Conservation (phyloP, 2,329 filamentous ascomycete genomes). For the Alternaria metachromatica region DNA sequence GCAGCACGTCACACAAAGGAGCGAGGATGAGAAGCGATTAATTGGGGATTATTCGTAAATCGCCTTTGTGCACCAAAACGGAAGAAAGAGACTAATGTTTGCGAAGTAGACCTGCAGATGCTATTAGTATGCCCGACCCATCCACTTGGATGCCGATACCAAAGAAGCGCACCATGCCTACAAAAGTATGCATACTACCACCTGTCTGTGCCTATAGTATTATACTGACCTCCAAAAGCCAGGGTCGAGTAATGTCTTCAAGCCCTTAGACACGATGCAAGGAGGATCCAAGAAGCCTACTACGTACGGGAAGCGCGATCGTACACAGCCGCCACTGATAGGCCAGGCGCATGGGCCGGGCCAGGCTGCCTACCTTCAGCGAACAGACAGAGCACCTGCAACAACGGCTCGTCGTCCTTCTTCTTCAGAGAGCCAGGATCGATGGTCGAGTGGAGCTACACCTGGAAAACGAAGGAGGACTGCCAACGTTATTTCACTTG, state of each 20-base stretch:
- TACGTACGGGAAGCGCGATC: conserved; percentile 22
- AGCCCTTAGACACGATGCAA: conserved; percentile 22
- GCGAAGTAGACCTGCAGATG: conserved; percentile 25
- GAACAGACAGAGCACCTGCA: background rate
- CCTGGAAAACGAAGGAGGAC: conserved; percentile 30
- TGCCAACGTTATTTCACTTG: conserved; percentile 19
- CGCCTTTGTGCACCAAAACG: background rate
- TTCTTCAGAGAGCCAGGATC: background rate
- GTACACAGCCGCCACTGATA: conserved; percentile 4
- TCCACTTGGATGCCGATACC: conserved; percentile 7
- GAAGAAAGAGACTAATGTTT: conserved; percentile 13
- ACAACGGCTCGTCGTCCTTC: background rate
- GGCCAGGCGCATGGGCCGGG: conserved; percentile 14
- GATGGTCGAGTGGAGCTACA: background rate
- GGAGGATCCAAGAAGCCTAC: conserved; percentile 6
- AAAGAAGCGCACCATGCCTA: background rate
- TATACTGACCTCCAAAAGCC: conserved; percentile 22
- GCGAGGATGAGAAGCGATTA: conserved; percentile 23
- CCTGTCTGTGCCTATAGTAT: background rate
- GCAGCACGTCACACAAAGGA: background rate
- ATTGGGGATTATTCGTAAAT: conserved; percentile 25
- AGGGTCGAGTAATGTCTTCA: conserved; percentile 13
- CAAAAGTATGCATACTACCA: conserved; percentile 8
- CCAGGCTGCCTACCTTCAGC: conserved; percentile 8
- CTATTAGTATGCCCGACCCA: conserved; percentile 21